Base-by-base conservation (phyloP, 805 yeast species). In the Priceomyces medius region DNA sequence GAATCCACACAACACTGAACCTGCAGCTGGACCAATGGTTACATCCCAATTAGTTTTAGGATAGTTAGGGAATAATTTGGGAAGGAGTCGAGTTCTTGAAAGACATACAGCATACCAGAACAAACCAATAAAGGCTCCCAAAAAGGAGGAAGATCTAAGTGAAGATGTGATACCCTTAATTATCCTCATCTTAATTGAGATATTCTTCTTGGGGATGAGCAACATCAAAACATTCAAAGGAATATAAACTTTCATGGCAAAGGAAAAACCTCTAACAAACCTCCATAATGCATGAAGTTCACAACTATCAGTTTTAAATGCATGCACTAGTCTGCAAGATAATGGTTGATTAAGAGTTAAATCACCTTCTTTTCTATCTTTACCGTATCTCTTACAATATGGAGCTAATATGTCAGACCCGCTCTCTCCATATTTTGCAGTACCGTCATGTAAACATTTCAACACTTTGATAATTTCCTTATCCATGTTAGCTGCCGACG, bases 71-170 rank as follows among this genome's bases (percentile, higher is more conserved):
- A 70, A 64, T 14, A 73, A 37, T 16, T 40, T 41, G 3, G 77
- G 77, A 1, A 71, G 59, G 2, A 71, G 38, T 41, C 75, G 47
- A 3, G 66, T 61, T 37, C 79, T 53, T 3, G 64, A 58, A 18
- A 73, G 53, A 50, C 79, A 74, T 10, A 74, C 77, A 7, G 66
- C 66, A 46, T 74, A 74, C 79, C 79, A 74, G 43, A 59, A 59
- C 34, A 71, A 53, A 10, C 61, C 61, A 20, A 74, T 73, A 46
- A 63, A 74, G 2, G 65, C 42, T 3, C 71, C 75, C 38, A 74
- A 56, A 51, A 74, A 74, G 20, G 63, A 53, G 5, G 77, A 68
- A 4, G 77, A 73, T 31, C 77, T 50, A 2, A 58, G 31, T 4
- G 76, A 48, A 31, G 64, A 52, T 14, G 31, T 38, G 2, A 66